phyloP scores from a whole-genome alignment of 305 asterid genomes.

The Fraxinus greggii region DNA sequence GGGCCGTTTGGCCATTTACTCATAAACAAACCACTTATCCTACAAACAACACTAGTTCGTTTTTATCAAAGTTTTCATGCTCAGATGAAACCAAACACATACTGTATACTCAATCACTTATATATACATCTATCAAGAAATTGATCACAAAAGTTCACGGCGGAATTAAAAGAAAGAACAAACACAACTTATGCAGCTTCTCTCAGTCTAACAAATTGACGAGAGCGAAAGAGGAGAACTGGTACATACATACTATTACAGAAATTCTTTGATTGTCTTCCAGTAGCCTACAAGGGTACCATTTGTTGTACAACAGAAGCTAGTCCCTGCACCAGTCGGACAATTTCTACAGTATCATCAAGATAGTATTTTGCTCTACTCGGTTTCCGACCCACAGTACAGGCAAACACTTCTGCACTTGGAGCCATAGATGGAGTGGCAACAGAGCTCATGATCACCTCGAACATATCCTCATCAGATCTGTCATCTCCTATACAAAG shows the following conservation, averaged over 20 bases:
- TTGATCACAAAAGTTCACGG: neutral
- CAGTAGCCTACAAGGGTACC: constrained; percentile 8
- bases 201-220: neutral
- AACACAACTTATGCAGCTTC: neutral
- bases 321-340: constrained; percentile 44
- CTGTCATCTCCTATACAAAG: constrained; percentile 59
- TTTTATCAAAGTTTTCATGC: neutral
- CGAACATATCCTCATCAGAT: constrained; percentile 59
- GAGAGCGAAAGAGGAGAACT: neutral
- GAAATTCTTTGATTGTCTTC: neutral
- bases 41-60: neutral
- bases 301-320: constrained; percentile 44
- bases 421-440: constrained; percentile 47
- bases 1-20: neutral
- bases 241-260: neutral
- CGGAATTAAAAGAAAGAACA: neutral
- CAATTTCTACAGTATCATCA: constrained; percentile 44
- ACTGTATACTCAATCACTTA: neutral
- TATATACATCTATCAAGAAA: neutral
- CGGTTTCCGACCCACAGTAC: constrained; percentile 52
- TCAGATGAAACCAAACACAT: neutral
- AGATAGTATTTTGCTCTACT: constrained; percentile 55
- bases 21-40: neutral
- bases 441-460: constrained; percentile 41
- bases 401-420: constrained; percentile 50